Evolutionary conservation across 2,329 filamentous ascomycete genomes (phyloP).

Genomic region (Rosellinia necatrix): DNA sequence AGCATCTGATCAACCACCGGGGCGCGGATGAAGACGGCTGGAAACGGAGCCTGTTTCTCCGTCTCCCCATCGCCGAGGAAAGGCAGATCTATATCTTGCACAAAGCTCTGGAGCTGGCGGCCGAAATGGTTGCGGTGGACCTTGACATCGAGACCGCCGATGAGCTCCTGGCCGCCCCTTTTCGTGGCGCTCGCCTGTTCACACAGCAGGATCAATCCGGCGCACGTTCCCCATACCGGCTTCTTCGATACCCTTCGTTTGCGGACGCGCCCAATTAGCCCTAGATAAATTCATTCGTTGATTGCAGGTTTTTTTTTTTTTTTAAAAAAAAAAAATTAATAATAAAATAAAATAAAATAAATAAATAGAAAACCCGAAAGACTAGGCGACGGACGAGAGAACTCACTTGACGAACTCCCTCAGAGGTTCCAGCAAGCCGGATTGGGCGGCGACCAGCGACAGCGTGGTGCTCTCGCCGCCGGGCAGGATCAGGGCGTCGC

Average conservation of each 20-base stretch:
- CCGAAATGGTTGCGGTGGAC: slow-evolving; percentile 97
- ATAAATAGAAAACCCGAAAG: not conserved
- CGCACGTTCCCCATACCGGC: slow-evolving; percentile 95
- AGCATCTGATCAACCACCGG: slow-evolving; percentile 88
- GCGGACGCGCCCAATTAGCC: not conserved
- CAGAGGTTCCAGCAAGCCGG: slow-evolving; percentile 80
- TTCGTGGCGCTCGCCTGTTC: slow-evolving; percentile 89
- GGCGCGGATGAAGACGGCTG: slow-evolving; percentile 89
- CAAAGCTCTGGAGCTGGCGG: slow-evolving; percentile 89
- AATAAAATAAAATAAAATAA: not conserved
- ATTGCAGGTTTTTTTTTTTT: too few relatives aligned
- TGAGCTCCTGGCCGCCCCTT: slow-evolving; percentile 87
- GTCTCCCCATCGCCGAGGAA: slow-evolving; percentile 58
- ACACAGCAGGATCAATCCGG: slow-evolving; percentile 87
- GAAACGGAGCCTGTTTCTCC: slow-evolving; percentile 59
- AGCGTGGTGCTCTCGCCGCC: slow-evolving; percentile 96
- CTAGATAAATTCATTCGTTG: too few relatives aligned
- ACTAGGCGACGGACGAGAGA: not conserved
- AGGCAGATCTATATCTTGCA: slow-evolving; percentile 72
- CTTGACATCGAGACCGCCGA: slow-evolving; percentile 87
- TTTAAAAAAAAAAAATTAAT: too few relatives aligned
- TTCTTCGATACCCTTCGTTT: slow-evolving; percentile 67
- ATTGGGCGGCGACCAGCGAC: slow-evolving; percentile 81
- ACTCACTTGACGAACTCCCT: slow-evolving; percentile 87
- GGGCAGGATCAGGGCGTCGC: slow-evolving; percentile 85